Evolutionary conservation across 371 early-diverging fungal genomes (phyloP).

Genomic region (Actinomortierella ambigua): DNA sequence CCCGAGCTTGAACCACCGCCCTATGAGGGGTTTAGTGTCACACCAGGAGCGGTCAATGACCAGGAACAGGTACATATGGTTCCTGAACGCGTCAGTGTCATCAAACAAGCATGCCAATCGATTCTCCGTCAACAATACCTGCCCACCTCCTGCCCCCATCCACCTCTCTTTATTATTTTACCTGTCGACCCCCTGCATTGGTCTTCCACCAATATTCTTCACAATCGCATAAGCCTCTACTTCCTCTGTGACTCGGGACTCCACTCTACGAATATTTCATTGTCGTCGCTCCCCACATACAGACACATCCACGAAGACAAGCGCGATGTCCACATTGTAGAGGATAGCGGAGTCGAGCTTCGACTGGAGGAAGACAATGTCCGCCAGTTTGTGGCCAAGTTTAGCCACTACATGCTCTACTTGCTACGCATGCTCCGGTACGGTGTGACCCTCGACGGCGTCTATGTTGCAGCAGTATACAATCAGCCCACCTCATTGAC

Average conservation of each 20-base stretch:
- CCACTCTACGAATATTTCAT: too few relatives aligned
- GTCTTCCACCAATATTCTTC: slow-evolving; percentile 24
- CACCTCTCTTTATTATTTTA: slow-evolving; percentile 31
- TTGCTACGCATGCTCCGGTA: slow-evolving; percentile 35
- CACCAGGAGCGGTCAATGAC: too few relatives aligned
- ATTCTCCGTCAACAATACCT: slow-evolving; percentile 28
- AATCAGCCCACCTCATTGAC: too few relatives aligned
- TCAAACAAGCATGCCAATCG: slow-evolving; percentile 13
- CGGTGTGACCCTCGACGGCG: slow-evolving; percentile 23
- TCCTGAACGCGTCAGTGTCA: slow-evolving; percentile 14
- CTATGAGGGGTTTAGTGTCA: too few relatives aligned
- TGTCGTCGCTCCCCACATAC: too few relatives aligned
- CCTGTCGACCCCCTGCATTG: slow-evolving; percentile 31
- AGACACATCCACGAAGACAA: background rate
- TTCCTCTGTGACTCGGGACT: slow-evolving; percentile 23
- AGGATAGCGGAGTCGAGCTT: slow-evolving; percentile 28
- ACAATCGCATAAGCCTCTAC: slow-evolving; percentile 38
- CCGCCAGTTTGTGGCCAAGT: slow-evolving; percentile 26
- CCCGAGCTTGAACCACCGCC: too few relatives aligned
- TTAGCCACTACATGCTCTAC: slow-evolving; percentile 32
- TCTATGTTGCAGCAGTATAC: slow-evolving; percentile 28
- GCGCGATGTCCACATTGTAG: slow-evolving; percentile 26
- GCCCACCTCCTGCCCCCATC: slow-evolving; percentile 25
- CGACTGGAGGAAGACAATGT: slow-evolving; percentile 32
- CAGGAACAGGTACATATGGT: slow-evolving; percentile 10